Evolutionary conservation across 768 basidiomycete genomes (phyloP).

Genomic region (Lactarius hatsudake): DNA sequence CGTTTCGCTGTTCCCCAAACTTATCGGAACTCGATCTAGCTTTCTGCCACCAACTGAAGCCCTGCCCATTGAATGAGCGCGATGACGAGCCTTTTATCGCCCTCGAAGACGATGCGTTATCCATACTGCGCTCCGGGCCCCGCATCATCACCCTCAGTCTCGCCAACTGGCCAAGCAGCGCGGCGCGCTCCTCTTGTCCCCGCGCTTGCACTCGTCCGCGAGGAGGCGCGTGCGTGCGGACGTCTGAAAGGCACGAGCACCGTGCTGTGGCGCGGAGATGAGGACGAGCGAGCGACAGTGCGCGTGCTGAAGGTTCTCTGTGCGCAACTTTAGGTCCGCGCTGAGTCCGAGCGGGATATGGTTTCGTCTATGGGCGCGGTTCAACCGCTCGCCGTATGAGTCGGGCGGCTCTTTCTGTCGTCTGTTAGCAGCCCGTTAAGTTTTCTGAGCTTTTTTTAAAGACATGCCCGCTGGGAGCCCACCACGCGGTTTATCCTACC

Average conservation of each 20-base stretch:
- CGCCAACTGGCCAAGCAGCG: constrained; percentile 57
- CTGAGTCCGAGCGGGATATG: constrained; percentile 40
- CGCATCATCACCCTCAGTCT: constrained; percentile 50
- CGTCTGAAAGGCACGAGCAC: constrained; percentile 50
- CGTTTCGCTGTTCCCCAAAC: constrained; percentile 55
- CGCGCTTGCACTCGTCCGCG: constrained; percentile 57
- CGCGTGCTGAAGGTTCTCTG: constrained; percentile 60
- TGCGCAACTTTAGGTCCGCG: constrained; percentile 55
- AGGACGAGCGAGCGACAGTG: constrained; percentile 46
- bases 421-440: too few relatives aligned
- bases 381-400: too few relatives aligned
- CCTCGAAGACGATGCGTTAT: constrained; percentile 42
- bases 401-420: too few relatives aligned
- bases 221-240: constrained; percentile 38
- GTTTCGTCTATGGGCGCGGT: too few relatives aligned
- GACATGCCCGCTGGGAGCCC: too few relatives aligned
- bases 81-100: constrained; percentile 22
- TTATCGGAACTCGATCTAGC: constrained; percentile 54
- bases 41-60: constrained; percentile 58
- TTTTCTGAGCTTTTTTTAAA: too few relatives aligned
- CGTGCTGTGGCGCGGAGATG: constrained; percentile 51
- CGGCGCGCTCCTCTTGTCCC: constrained; percentile 59
- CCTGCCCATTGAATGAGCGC: constrained; percentile 21
- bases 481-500: too few relatives aligned
- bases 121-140: constrained; percentile 54